Evolutionary conservation across 2,329 filamentous ascomycete genomes (phyloP).

Genomic region (Lecanicillium sp.): DNA sequence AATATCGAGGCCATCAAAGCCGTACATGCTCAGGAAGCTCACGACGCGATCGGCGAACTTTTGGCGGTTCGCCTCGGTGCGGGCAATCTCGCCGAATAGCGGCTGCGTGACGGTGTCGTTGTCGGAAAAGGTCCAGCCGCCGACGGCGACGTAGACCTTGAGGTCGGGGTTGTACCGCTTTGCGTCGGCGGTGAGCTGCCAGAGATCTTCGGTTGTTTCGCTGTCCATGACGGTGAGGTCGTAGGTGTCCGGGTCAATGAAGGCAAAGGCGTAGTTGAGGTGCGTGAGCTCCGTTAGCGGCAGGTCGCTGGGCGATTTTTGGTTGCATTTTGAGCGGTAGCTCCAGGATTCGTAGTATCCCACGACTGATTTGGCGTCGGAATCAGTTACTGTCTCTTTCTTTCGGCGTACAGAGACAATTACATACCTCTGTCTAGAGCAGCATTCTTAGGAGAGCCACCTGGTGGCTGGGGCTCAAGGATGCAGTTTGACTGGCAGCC

Average conservation of each 20-base stretch:
- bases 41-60: constrained; percentile 26
- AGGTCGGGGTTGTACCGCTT: constrained; percentile 17
- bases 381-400: too few species aligned
- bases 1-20: constrained; percentile 15
- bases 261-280: constrained; percentile 18
- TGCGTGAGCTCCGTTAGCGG: constrained; percentile 13
- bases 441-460: too few species aligned
- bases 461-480: too few species aligned
- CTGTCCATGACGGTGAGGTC: constrained; percentile 15
- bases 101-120: constrained; percentile 12
- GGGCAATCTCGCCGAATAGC: constrained; percentile 23
- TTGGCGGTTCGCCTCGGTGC: constrained; percentile 15
- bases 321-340: constrained; percentile 1
- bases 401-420: too few species aligned
- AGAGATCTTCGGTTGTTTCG: not conserved
- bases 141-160: constrained; percentile 23
- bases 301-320: constrained; percentile 6
- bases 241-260: constrained; percentile 14
- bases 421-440: too few species aligned
- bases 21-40: constrained; percentile 8
- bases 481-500: too few species aligned
- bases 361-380: too few species aligned
- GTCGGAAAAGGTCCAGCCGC: constrained; percentile 28
- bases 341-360: constrained; percentile 12
- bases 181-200: constrained; percentile 13